phyloP scores from a whole-genome alignment of 2,329 filamentous ascomycete genomes.

The Didymella arachidicola region DNA sequence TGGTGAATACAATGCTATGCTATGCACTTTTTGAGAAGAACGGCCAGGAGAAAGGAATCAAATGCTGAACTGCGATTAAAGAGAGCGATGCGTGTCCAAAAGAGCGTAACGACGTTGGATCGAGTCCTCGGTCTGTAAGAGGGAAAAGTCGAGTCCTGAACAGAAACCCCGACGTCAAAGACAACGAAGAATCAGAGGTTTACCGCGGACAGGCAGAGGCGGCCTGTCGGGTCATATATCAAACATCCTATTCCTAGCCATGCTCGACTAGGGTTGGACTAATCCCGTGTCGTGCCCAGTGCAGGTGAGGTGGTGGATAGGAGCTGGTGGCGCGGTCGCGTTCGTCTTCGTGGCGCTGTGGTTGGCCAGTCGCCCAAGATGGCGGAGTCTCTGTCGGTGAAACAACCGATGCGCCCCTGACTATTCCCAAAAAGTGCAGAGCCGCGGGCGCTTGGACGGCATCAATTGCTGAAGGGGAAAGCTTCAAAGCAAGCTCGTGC shows the following conservation, averaged over 20 bases:
- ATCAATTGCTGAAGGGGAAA: constrained; percentile 16
- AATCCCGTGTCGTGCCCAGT: constrained; percentile 15
- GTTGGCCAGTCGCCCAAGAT: constrained; percentile 27
- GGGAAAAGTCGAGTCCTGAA: constrained; percentile 26
- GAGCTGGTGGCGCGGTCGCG: constrained; percentile 27
- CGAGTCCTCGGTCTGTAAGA: constrained; percentile 39
- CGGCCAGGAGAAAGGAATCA: constrained; percentile 21
- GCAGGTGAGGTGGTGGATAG: constrained; percentile 34
- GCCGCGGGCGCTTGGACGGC: constrained; percentile 19
- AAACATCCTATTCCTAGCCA: constrained; percentile 33
- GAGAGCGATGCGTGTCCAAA: constrained; percentile 32
- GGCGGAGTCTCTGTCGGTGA: constrained; percentile 35
- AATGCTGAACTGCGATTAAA: constrained; percentile 24
- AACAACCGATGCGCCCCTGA: constrained; percentile 40
- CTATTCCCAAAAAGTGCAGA: constrained; percentile 28
- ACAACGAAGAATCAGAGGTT: constrained; percentile 42
- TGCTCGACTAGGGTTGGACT: constrained; percentile 29
- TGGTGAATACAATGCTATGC: constrained; percentile 24
- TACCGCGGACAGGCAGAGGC: constrained; percentile 36
- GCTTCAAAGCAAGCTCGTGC: constrained; percentile 20
- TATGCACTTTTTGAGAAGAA: constrained; percentile 20
- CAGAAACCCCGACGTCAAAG: constrained; percentile 40
- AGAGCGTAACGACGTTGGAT: constrained; percentile 48
- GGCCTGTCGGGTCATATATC: constrained; percentile 44
- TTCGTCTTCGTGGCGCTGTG: constrained; percentile 16